Base-by-base conservation (phyloP, 495 filamentous ascomycete genomes). In the Aspergillus steynii region DNA sequence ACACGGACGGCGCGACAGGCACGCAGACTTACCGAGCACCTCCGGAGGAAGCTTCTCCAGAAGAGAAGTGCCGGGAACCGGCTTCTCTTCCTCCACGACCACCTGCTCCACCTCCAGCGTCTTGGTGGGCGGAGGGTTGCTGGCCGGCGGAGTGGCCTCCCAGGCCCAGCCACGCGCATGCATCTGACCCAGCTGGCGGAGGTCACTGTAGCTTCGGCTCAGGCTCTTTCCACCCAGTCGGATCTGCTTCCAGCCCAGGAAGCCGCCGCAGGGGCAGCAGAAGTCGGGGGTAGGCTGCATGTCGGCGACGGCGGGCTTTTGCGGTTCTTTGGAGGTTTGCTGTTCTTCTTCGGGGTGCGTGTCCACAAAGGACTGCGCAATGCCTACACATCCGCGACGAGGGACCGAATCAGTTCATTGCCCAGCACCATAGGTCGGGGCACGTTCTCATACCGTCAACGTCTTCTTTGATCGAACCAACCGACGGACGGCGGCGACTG, bases 241-340 rank as follows among this genome's bases (percentile, higher is more conserved):
- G 65, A 90, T 88, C 67, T 85, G 81, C 75, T 89, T 91, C 88
- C 88, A 90, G 49, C 87, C 88, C 61, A 83, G 74, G 64, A 90
- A 90, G 61, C 83, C 82, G 63, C 89, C 86, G 66, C 88, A 89
- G 6, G 87, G 89, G 65, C 87, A 88, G 77, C 87, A 89, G 67
- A 86, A 90, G 53, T 80, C 83, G 64, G 72, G 85, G 66, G 77
- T 77, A 67, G 68, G 78, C 64, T 76, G 78, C 71, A 74, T 77
- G 34, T 66, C 74, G 48, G 65, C 37, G 55, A 58, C 49, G 52
- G 59, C 63, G 10, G 72, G 75, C 53, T 82, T 82, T 34, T 83
- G 80, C 50, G 70, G 59, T 29, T 81, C 69, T 51, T 74, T 71
- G 49, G 80, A 72, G 51, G 85, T 84, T 46, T 84, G 83, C n/a